These are phyloP conservation scores for Cinnamomum micranthum DNA, from an alignment of 164 flowering plant species.

Conservation along the genomic window DNA sequence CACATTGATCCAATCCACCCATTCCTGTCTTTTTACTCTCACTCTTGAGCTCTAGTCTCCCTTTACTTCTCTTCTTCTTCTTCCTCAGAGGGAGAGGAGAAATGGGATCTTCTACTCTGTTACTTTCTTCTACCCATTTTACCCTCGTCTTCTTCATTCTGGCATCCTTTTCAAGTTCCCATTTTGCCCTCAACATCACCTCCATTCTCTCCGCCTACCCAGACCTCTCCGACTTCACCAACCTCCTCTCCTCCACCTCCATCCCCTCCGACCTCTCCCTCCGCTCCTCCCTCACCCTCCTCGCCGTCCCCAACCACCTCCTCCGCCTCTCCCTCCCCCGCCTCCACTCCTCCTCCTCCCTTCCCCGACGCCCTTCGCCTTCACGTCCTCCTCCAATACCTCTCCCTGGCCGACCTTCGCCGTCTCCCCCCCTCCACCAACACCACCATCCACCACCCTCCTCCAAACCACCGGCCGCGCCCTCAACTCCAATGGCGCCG, in stretches of 20 bases:
- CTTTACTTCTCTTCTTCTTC: no score
- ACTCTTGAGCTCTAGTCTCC: conserved; percentile 1
- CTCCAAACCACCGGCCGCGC: conserved; percentile 87
- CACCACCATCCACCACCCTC: conserved; percentile 70
- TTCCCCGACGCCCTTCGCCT: conserved; percentile 78
- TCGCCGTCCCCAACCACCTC: conserved; percentile 71
- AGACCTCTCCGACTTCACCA: conserved; percentile 64
- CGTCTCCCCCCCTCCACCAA: conserved; percentile 62
- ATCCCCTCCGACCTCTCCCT: conserved; percentile 50
- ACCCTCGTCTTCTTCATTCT: conserved; percentile 26
- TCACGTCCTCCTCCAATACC: conserved; percentile 77
- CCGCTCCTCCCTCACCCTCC: conserved; percentile 77
- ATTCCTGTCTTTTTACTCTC: no score
- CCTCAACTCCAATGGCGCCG: conserved; percentile 50
- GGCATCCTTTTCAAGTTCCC: background rate
- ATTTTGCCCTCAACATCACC: conserved; percentile 43
- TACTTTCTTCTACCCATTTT: conserved; percentile 29
- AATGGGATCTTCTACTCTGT: no score
- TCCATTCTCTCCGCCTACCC: conserved; percentile 58
- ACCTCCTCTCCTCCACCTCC: conserved; percentile 54
- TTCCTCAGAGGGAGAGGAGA: no score
- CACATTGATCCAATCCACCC: no score
- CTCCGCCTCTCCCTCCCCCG: conserved; percentile 32
- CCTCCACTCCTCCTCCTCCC: conserved; percentile 35
- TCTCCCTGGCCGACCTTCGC: conserved; percentile 57